These are phyloP conservation scores for Populus tomentosa DNA, from an alignment of 441 rosid genomes.

Conservation along the genomic window DNA sequence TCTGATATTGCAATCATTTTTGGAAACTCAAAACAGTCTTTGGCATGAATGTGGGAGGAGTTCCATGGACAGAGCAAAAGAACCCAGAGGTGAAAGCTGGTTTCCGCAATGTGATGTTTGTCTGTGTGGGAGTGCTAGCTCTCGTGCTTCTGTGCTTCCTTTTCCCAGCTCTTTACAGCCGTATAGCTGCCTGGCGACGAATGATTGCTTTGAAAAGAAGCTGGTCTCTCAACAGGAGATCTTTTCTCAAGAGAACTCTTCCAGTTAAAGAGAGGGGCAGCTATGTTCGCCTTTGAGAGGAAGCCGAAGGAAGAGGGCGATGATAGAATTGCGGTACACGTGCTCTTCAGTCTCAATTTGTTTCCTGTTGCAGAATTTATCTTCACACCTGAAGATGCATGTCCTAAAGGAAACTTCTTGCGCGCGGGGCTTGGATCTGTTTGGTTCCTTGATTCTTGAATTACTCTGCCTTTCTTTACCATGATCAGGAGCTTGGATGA, in stretches of 20 bases:
- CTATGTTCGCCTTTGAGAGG: slow-evolving; percentile 62
- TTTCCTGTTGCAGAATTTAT: neutral
- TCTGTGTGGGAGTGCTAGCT: slow-evolving; percentile 55
- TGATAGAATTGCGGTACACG: neutral
- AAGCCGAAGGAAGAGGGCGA: neutral
- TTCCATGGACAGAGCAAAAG: slow-evolving; percentile 87
- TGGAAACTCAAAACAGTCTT: slow-evolving; percentile 45
- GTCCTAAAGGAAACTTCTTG: neutral
- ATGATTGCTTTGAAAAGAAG: slow-evolving; percentile 44
- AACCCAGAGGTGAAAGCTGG: slow-evolving; percentile 57
- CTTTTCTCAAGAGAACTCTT: slow-evolving; percentile 51
- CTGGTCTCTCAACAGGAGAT: slow-evolving; percentile 72
- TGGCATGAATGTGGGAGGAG: slow-evolving; percentile 99
- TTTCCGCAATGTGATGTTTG: slow-evolving; percentile 75
- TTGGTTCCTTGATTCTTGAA: neutral
- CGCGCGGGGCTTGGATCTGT: neutral
- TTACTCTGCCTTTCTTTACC: neutral
- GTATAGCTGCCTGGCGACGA: slow-evolving; percentile 47
- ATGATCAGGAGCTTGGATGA: neutral
- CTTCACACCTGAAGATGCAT: neutral
- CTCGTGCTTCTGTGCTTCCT: slow-evolving; percentile 60
- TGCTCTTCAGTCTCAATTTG: neutral
- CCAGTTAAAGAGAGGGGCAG: slow-evolving; percentile 52
- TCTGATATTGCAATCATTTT: neutral
- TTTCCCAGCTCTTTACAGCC: slow-evolving; percentile 52